Conservation (phyloP, 1,284 basidiomycete species). For the Vanrija humicola region DNA sequence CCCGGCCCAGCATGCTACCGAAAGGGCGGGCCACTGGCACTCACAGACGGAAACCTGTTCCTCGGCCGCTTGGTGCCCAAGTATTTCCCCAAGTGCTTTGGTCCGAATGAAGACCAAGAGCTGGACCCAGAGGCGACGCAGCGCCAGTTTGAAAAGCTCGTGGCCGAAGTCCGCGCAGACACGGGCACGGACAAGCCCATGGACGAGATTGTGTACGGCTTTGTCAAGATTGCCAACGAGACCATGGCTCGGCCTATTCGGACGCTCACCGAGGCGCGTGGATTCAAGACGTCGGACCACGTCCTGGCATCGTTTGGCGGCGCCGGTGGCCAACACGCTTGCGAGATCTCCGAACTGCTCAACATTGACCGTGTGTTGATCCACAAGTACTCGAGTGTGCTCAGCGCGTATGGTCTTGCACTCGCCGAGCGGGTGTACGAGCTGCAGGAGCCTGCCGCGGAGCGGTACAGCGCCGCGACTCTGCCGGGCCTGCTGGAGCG, state of each 20-base stretch:
- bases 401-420: conserved; percentile 85
- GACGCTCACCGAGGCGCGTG: conserved; percentile 83
- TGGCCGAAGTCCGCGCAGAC: conserved; percentile 63
- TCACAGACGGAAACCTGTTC: conserved; percentile 81
- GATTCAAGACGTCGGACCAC: conserved; percentile 78
- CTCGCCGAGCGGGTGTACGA: conserved; percentile 82
- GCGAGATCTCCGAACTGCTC: conserved; percentile 69
- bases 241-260: conserved; percentile 92
- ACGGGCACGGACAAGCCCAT: conserved; percentile 60
- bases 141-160: conserved; percentile 62
- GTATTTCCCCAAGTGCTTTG: conserved; percentile 84
- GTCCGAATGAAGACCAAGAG: conserved; percentile 74
- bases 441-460: conserved; percentile 77
- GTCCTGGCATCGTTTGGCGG: conserved; percentile 85
- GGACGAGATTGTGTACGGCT: conserved; percentile 75
- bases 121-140: conserved; percentile 68
- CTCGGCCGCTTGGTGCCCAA: conserved; percentile 77
- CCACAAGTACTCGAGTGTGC: conserved; percentile 77
- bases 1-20: conserved; percentile 79
- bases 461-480: conserved; percentile 58
- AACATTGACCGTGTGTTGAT: conserved; percentile 81
- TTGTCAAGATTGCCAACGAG: conserved; percentile 90
- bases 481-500: conserved; percentile 56
- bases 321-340: conserved; percentile 87
- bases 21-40: conserved; percentile 76